Evolutionary conservation across 805 yeast genomes (phyloP), one percentile per base, ranked within the genome.

Genomic region (Lipomyces chichibuensis): DNA sequence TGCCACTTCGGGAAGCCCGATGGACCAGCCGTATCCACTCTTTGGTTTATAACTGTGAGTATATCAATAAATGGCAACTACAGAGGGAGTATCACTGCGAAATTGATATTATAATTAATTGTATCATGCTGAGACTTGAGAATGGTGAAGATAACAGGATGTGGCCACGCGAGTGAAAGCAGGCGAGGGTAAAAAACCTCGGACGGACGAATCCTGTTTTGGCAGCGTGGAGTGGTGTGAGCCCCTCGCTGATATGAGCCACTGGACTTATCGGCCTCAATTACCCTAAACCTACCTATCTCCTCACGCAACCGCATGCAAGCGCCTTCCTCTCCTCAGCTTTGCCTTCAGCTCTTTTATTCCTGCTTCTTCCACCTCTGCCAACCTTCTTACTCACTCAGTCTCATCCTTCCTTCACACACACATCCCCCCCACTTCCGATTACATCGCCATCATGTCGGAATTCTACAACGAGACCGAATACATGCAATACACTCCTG

Each of bases 401-500:
- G 49, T 17, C 20, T 43, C 25, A n/a, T 43, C 52, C 2, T n/a
- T 49, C 63, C 57, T 60, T 29, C 57, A 23, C 20, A n/a, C n/a
- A n/a, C n/a, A n/a, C n/a, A n/a, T n/a, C n/a, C n/a, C 57, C 13
- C 39, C 25, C 27, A 11, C 57, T 17, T 52, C 23, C 63, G 27
- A 27, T 33, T 46, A 14, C 32, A 11, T 39, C 62, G 51, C 53
- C 51, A 60, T 57, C 65, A 43, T 62, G 54, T 55, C 65, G 62
- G 64, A 65, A 59, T 64, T 54, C 64, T 61, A 61, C 70, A 60
- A 62, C 66, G 65, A 46, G 58, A 52, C 57, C 61, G 8, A 59
- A 20, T 64, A 62, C 64, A 63, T 63, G 67, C 63, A 66, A 58
- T 68, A 68, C 65, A 57, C 70, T 52, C 65, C 67, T 39, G 65